Evolutionary conservation across 129 eudicot species (phyloP), one percentile per base, ranked within the genome.

Genomic region (Centella asiatica): DNA sequence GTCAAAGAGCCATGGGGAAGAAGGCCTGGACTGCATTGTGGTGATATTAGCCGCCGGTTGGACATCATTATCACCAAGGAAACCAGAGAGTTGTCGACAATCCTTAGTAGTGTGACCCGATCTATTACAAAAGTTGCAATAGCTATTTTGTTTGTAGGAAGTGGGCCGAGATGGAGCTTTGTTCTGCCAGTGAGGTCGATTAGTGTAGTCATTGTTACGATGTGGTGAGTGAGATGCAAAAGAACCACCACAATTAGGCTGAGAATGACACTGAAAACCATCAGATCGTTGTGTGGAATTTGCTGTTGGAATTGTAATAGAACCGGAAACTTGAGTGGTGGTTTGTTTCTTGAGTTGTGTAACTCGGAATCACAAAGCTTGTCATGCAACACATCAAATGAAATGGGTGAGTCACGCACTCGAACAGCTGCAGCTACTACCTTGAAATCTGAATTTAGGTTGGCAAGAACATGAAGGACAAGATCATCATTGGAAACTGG

Each of bases 1-100:
- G n/a, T 60, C 51, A 20, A 60, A 60, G 0, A 60, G 49, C 66
- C 66, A 60, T 4, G 66, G 25, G 14, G 44, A 19, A 6, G 8
- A 6, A 11, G 2, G 45, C 8, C 1, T 6, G 1, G 45, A 15
- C 13, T 39, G 45, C 2, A 39, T 15, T 6, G 29, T 46, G 4
- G 66, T 34, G 23, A 17, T 1, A 7, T 37, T 48, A 17, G 69
- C 28, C 1, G 34, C 34, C 10, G 66, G 66, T 17, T 25, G 48
- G 1, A 61, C 23, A 20, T 20, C 49, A 61, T 37, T 37, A 2
- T 61, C 52, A 9, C 20, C 18, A 0, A 61, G 23, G 6, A 42
- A 61, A 0, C 33, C 32, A 4, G 37, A 10, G 0, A 61, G 27
- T 9, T 39, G 12, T 0, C 49, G 31, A 9, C 66, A 60, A 5